phyloP scores from a whole-genome alignment of 2,329 filamentous ascomycete species.

The Colletotrichum tabaci region DNA sequence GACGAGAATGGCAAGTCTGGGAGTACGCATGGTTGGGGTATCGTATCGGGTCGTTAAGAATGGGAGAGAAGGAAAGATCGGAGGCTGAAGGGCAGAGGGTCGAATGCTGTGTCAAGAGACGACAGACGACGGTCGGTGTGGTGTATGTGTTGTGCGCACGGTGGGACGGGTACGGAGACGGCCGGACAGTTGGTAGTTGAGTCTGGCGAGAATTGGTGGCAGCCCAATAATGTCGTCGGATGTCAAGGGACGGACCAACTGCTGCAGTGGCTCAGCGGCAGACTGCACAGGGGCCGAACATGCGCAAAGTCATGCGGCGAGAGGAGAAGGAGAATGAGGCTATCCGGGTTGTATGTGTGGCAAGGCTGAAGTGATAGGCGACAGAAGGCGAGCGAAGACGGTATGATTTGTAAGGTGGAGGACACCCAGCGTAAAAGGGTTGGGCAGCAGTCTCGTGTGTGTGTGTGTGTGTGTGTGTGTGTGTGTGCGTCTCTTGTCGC shows the following conservation, averaged over 20 bases:
- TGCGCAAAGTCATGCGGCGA: slow-evolving; percentile 37
- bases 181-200: slow-evolving; percentile 19
- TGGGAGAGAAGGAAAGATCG: not conserved
- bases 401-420: slow-evolving; percentile 4
- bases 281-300: slow-evolving; percentile 25
- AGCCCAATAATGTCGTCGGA: not conserved
- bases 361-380: not conserved
- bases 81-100: not conserved
- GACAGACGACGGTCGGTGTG: slow-evolving; percentile 8
- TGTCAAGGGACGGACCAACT: slow-evolving; percentile 24
- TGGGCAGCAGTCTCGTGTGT: slow-evolving; percentile 11
- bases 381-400: slow-evolving; percentile 8
- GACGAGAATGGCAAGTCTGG: slow-evolving; percentile 68
- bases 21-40: slow-evolving; percentile 64
- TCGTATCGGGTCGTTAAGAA: slow-evolving; percentile 32
- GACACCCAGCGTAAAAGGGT: not conserved
- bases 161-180: slow-evolving; percentile 15
- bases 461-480: too few species aligned
- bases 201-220: slow-evolving; percentile 10
- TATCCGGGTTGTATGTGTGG: not conserved
- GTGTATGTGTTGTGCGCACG: slow-evolving; percentile 11
- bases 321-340: not conserved
- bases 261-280: slow-evolving; percentile 40
- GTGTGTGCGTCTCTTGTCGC: not conserved
- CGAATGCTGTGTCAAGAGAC: slow-evolving; percentile 15